Base-by-base conservation (phyloP, 495 filamentous ascomycete genomes). In the Tuber calosporum region DNA sequence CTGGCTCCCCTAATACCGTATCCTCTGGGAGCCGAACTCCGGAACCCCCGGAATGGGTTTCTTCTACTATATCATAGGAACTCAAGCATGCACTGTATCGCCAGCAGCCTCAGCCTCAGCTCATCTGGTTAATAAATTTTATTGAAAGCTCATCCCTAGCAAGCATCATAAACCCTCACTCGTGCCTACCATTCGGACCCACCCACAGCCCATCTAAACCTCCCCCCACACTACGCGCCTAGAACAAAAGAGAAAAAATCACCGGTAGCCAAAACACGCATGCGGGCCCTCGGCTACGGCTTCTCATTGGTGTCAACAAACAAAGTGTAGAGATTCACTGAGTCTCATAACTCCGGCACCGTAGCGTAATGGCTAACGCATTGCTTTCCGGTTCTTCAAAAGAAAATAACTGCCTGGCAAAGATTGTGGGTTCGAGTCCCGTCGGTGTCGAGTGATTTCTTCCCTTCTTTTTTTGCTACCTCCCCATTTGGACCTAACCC, bases 351-450 rank as follows among this genome's bases (percentile, higher is more conserved):
- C 7, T 20, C 22, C 58, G 69, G 69, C 69, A 53, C 69, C 69
- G 69, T 71, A 71, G 69, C 69, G 69, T 71, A 71, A 71, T 71
- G 69, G 69, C 30, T 71, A 71, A 71, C 69, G 69, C 69, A 71
- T 71, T 71, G 69, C 69, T 71, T 71, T 71, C 69, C 69, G 69
- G 69, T 67, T 58, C 73, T 11, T 37, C n/a, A 1, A 45, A 62
- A 67, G 43, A 71, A 34, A 34, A 62, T 62, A 62, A 62, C 53
- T 62, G 53, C 13, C 58, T 71, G 69, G 69, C 69, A 71, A 71
- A 71, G 69, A 71, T 71, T 71, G 69, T 71, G 69, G 69, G 69
- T 71, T 71, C 69, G 69, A 71, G 69, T 71, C 69, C 69, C 69
- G 69, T 71, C 69, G 69, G 69, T 45, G 69, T 71, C 69, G 69